Conservation (phyloP, 1,284 basidiomycete species). For the Cutaneotrichosporon dermatis region DNA sequence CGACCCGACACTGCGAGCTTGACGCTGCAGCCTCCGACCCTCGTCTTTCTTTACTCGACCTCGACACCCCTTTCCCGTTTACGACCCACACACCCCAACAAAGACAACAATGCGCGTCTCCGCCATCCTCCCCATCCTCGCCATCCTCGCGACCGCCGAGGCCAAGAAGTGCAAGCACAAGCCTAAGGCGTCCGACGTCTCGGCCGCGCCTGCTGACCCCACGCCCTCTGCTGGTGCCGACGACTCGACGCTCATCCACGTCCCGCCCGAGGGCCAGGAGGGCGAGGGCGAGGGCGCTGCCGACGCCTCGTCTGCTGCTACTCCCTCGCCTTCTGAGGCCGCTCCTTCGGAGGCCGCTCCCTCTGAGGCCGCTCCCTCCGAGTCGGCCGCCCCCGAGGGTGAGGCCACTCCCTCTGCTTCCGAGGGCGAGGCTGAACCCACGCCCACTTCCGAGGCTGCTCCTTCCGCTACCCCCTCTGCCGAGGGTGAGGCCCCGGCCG, state of each 20-base stretch:
- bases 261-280: too few species aligned
- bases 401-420: background rate
- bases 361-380: background rate
- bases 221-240: background rate
- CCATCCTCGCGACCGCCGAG: background rate
- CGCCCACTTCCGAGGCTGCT: background rate
- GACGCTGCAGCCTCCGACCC: background rate
- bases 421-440: background rate
- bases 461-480: background rate
- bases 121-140: background rate
- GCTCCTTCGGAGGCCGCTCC: too few species aligned
- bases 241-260: background rate
- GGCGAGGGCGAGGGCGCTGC: background rate
- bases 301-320: background rate
- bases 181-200: background rate
- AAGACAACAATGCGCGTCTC: background rate
- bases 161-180: slow-evolving; percentile 1
- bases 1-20: background rate
- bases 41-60: background rate
- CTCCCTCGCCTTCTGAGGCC: background rate
- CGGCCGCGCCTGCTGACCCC: background rate
- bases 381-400: background rate
- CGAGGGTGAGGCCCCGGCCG: background rate
- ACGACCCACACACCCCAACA: background rate
- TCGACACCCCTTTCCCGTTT: background rate